A percentile compares a stretch with the other conserved stretches of the same genome.
phyloP scores from a whole-genome alignment of 805 yeast species.

The Teunomyces tritomae region DNA sequence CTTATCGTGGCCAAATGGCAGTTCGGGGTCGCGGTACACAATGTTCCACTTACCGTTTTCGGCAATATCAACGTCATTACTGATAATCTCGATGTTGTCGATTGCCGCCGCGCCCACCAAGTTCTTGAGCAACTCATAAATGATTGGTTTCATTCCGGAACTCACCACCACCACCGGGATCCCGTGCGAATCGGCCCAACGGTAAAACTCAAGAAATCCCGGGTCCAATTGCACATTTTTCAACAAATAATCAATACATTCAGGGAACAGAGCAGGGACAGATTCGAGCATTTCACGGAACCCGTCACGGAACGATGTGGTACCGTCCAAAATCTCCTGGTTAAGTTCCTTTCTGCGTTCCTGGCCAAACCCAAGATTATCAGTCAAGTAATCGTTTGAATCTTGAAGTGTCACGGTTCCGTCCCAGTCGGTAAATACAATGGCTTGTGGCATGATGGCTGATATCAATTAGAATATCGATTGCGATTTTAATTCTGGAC shows the following conservation, averaged over 20 bases:
- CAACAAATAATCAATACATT: slow-evolving; percentile 71
- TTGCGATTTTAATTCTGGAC: no score
- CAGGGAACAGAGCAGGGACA: slow-evolving; percentile 68
- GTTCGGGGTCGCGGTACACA: slow-evolving; percentile 72
- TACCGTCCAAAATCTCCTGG: slow-evolving; percentile 67
- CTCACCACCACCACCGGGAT: slow-evolving; percentile 88
- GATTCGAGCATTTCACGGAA: slow-evolving; percentile 84
- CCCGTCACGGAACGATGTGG: slow-evolving; percentile 74
- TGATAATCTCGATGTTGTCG: slow-evolving; percentile 34
- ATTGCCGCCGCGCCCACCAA: slow-evolving; percentile 78
- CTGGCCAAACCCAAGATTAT: slow-evolving; percentile 81
- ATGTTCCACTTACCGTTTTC: slow-evolving; percentile 74
- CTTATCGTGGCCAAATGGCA: slow-evolving; percentile 94
- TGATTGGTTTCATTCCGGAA: slow-evolving; percentile 92
- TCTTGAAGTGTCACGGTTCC: slow-evolving; percentile 97
- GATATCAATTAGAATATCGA: no score
- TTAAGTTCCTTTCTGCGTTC: slow-evolving; percentile 65
- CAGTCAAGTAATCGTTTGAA: slow-evolving; percentile 89
- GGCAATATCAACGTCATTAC: slow-evolving; percentile 66
- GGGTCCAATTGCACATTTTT: slow-evolving; percentile 77
- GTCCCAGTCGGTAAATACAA: slow-evolving; percentile 96
- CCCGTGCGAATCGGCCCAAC: slow-evolving; percentile 68
- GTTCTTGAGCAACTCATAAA: slow-evolving; percentile 67
- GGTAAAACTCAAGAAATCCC: slow-evolving; percentile 79
- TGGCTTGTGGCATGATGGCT: slow-evolving; percentile 46